Conservation (phyloP, 805 yeast genomes). For the Teunomyces tritomae region DNA sequence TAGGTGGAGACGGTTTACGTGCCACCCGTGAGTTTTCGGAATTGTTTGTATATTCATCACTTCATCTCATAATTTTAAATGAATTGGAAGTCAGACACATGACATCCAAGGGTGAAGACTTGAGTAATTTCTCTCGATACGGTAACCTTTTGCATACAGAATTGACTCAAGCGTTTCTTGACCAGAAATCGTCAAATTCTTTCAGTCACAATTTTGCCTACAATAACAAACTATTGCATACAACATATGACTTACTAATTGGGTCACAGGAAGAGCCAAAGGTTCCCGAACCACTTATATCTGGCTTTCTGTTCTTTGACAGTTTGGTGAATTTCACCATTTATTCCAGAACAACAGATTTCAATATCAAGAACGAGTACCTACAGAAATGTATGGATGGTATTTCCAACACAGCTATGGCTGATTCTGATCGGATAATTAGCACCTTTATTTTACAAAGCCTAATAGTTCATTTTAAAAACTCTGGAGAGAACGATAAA, state of each 20-base stretch:
- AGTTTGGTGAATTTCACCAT: conserved; percentile 16
- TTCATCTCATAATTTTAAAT: conserved; percentile 26
- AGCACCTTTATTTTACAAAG: conserved; percentile 17
- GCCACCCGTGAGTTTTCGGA: conserved; percentile 25
- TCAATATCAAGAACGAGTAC: conserved; percentile 14
- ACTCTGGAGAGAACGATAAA: conserved; percentile 19
- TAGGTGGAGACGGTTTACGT: conserved; percentile 21
- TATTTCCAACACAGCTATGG: conserved; percentile 10
- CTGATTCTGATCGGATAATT: conserved; percentile 20
- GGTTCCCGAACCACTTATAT: not conserved
- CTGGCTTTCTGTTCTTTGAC: conserved; percentile 15
- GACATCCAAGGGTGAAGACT: conserved; percentile 3
- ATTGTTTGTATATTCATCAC: conserved; percentile 24
- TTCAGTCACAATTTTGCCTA: conserved; percentile 16
- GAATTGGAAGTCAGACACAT: conserved; percentile 19
- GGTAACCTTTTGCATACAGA: conserved; percentile 13
- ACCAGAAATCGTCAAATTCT: conserved; percentile 13
- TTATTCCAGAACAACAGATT: conserved; percentile 11
- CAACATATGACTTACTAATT: conserved; percentile 15
- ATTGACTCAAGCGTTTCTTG: conserved; percentile 14
- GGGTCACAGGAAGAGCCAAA: not conserved
- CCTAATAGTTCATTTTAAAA: conserved; percentile 11
- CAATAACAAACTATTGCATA: conserved; percentile 11
- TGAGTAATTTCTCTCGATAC: conserved; percentile 9
- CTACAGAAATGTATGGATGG: conserved; percentile 13